A percentile compares a stretch with the other conserved stretches of the same genome.
Evolutionary conservation across 2,329 filamentous ascomycete species (phyloP).

Genomic region (Claviceps capensis): DNA sequence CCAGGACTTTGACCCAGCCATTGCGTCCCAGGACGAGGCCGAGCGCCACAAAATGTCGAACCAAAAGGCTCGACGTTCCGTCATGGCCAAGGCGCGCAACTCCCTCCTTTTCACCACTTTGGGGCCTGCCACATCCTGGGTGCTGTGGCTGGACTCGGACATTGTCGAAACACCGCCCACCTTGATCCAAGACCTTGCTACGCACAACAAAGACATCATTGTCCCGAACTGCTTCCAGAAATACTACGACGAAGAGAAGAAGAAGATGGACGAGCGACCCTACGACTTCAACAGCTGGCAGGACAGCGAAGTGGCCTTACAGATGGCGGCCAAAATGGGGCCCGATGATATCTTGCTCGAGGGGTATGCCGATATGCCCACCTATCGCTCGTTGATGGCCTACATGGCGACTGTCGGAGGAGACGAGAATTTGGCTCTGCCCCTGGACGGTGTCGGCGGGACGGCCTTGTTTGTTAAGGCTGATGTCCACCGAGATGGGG

Average conservation of each 20-base stretch:
- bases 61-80: conserved; percentile 72
- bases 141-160: conserved; percentile 89
- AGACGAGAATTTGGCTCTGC: conserved; percentile 49
- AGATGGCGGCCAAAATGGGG: conserved; percentile 66
- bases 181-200: conserved; percentile 82
- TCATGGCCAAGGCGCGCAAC: conserved; percentile 90
- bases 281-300: conserved; percentile 99
- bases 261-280: conserved; percentile 59
- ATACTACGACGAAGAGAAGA: conserved; percentile 56
- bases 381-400: conserved; percentile 84
- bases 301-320: conserved; percentile 67
- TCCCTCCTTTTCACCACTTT: conserved; percentile 90
- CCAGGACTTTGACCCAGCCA: conserved; percentile 81
- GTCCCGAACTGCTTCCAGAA: conserved; percentile 93
- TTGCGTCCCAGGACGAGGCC: conserved; percentile 67
- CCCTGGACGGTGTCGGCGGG: conserved; percentile 85
- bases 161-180: conserved; percentile 75
- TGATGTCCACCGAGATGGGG: conserved; percentile 90
- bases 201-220: conserved; percentile 79
- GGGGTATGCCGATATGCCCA: conserved; percentile 85
- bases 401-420: conserved; percentile 51
- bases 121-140: conserved; percentile 84
- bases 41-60: conserved; percentile 87
- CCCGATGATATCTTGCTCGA: conserved; percentile 87
- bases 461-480: conserved; percentile 89